Evolutionary conservation across 805 yeast species (phyloP), one percentile per base, ranked within the genome.

Genomic region (Metschnikowia vanudenii): DNA sequence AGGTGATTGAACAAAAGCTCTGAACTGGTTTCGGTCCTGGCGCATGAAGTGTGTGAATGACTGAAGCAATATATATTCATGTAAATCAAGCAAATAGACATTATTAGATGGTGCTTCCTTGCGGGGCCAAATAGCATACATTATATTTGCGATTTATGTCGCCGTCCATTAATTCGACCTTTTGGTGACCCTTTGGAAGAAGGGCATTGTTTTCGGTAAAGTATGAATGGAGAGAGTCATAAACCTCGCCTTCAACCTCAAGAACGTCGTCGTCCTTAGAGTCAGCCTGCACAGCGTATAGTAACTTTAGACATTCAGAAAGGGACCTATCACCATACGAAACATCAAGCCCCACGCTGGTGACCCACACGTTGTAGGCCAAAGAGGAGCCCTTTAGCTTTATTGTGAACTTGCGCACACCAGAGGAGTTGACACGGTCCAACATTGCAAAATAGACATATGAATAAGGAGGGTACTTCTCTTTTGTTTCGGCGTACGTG

Each of bases 351-450:
- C 74, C 75, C 16, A 70, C 53, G 42, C 62, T 64, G 38, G 69
- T 52, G 2, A 72, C 64, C 77, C 77, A 72, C 3, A 64, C 41
- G 30, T 59, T 51, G 41, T 63, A 52, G 32, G 56, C 52, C 33
- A 52, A 43, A 1, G 39, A 29, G 1, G 58, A 43, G 9, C 38
- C 40, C 4, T 47, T 47, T 10, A 61, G 45, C 32, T 55, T 51
- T 12, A 56, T 31, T 6, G 43, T n/a, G 45, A 71, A 62, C 51
- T 64, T 67, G 26, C 76, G 60, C 2, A 52, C 49, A 1, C 75
- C 77, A 24, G 66, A 53, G 2, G 73, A 64, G 51, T 72, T 71
- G 46, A 71, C 64, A 43, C 65, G 67, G 50, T 71, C 74, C n/a
- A 69, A 45, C 3, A 62, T 51, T 4, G 61, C 47, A 36, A 58